Evolutionary conservation across 768 basidiomycete species (phyloP), one percentile per base, ranked within the genome.

Genomic region (Kwoniella pini): DNA sequence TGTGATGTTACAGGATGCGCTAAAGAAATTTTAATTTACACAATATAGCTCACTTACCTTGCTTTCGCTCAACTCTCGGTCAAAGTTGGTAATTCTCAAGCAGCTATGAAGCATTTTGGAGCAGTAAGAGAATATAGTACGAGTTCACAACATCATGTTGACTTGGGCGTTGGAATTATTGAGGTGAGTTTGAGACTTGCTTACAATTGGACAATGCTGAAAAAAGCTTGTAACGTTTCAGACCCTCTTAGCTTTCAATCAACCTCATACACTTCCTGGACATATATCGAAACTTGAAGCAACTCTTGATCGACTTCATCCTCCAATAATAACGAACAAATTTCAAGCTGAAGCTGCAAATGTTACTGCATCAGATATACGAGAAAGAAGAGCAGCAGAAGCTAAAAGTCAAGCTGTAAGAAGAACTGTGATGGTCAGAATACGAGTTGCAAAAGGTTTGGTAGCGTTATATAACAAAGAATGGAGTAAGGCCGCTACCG

Each of bases 261-360:
- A 33, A 33, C 13, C 50, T 43, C 21, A 24, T 10, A 54, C 50
- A n/a, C 62, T 96, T 33, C 83, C 88, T 7, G 92, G 89, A n/a
- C 94, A 96, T 74, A 86, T 96, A 27, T 91, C 88, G 84, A 96
- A 96, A 79, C 91, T 92, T n/a, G 93, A 96, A 62, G 87, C 90
- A 0, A 89, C 91, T 0, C 82, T 96, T 24, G 92, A 95, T 46
- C 39, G 85, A 85, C 50, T 66, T 5, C 65, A 69, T 21, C 69
- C 71, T 17, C 54, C 65, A 4, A 38, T 53, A 21, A 31, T 60
- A 10, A 59, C 60, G 22, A 48, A 57, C 4, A 45, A 59, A 4
- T 54, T 38, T 44, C 48, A 51, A 10, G 64, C 69, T 49, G 65
- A 68, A 27, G 55, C 75, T 5, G 70, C 76, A 0, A 74, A 65